A percentile compares a stretch with the other conserved stretches of the same genome.
Conservation (phyloP, 225 moss, liverwort and hornwort species). For the Lunularia cruciata region DNA sequence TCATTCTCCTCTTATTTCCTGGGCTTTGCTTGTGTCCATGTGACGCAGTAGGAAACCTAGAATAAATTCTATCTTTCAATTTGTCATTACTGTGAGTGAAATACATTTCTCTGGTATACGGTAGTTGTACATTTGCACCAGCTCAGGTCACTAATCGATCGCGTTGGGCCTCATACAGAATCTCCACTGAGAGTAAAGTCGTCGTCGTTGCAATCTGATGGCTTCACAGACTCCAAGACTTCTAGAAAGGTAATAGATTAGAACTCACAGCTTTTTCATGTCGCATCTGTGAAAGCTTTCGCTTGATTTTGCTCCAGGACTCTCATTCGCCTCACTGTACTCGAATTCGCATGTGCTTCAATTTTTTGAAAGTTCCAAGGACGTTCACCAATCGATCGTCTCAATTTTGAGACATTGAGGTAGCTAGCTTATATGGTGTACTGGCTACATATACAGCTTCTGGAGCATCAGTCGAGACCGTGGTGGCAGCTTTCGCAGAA, state of each 20-base stretch:
- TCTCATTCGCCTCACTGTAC: too few species aligned
- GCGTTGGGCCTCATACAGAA: not conserved
- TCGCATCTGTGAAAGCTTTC: too few species aligned
- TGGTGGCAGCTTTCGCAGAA: constrained; percentile 30
- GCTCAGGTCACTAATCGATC: not conserved
- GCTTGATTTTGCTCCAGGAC: too few species aligned
- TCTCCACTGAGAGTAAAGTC: constrained; percentile 10
- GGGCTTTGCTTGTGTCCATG: too few species aligned
- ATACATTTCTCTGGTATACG: too few species aligned
- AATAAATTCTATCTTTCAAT: too few species aligned
- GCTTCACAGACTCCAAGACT: constrained; percentile 2
- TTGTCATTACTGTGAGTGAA: not conserved
- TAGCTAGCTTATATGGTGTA: too few species aligned
- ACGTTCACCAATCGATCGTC: too few species aligned
- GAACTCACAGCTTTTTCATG: not conserved
- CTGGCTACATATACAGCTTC: constrained; percentile 14
- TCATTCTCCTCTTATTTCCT: not conserved
- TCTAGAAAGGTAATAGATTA: constrained; percentile 10
- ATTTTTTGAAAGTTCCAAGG: too few species aligned
- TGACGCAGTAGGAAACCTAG: too few species aligned
- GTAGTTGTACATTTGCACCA: not conserved
- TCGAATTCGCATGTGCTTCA: too few species aligned
- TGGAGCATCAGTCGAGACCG: constrained; percentile 8
- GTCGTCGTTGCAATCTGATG: not conserved
- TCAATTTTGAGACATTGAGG: too few species aligned